These are phyloP conservation scores for Aspergillus avenaceus DNA, from an alignment of 495 filamentous ascomycete species.

Conservation along the genomic window DNA sequence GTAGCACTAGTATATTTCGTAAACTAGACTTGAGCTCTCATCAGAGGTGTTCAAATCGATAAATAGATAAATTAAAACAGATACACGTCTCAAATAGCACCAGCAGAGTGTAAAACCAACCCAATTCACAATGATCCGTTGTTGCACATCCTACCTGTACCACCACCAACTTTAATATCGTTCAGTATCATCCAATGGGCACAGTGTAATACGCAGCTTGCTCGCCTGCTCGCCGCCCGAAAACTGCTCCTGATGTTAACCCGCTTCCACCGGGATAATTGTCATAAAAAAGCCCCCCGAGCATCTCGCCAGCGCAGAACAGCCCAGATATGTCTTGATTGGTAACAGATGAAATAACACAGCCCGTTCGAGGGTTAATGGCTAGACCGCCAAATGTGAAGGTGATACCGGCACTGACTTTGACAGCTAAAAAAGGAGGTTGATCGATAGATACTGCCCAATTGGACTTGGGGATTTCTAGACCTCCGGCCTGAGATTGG, in stretches of 20 bases:
- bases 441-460: slow-evolving; percentile 57
- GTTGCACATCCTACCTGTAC: too few relatives aligned
- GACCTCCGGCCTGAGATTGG: slow-evolving; percentile 28
- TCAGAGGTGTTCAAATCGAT: too few relatives aligned
- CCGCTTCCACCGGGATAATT: slow-evolving; percentile 65
- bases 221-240: slow-evolving; percentile 52
- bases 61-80: too few relatives aligned
- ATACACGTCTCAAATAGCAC: too few relatives aligned
- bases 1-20: too few relatives aligned
- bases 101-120: too few relatives aligned
- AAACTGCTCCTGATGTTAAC: slow-evolving; percentile 54
- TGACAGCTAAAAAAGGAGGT: slow-evolving; percentile 54
- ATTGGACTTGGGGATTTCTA: slow-evolving; percentile 54
- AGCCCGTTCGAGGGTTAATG: slow-evolving; percentile 43
- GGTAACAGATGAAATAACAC: slow-evolving; percentile 41
- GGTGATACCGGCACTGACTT: slow-evolving; percentile 56
- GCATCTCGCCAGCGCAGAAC: slow-evolving; percentile 57
- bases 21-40: too few relatives aligned
- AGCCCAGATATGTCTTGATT: slow-evolving; percentile 45
- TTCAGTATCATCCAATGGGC: too few relatives aligned
- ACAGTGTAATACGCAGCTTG: slow-evolving; percentile 19
- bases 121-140: background rate
- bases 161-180: too few relatives aligned
- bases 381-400: slow-evolving; percentile 63
- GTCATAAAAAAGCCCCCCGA: slow-evolving; percentile 58